Percentiles rank a stretch among this genome's conserved stretches.
phyloP scores from a whole-genome alignment of 2,329 filamentous ascomycete genomes.

The Ceratocystis ficicola region DNA sequence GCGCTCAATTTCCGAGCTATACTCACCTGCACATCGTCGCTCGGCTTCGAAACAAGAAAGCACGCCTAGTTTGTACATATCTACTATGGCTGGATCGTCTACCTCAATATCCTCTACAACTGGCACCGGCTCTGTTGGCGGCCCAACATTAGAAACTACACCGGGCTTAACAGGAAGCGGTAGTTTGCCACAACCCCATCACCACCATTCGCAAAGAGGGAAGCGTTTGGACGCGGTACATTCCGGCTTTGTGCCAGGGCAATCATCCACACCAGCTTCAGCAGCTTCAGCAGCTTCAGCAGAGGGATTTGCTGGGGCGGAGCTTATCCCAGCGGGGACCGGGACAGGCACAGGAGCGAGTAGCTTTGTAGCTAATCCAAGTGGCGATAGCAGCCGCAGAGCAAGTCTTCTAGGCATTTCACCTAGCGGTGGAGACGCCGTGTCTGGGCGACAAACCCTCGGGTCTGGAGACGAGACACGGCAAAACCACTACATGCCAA shows the following conservation, averaged over 20 bases:
- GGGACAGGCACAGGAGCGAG: neutral
- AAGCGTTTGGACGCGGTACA: neutral
- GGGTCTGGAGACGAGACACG: slow-evolving; percentile 23
- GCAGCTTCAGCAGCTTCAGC: neutral
- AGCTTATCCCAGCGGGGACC: neutral
- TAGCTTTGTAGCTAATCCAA: neutral
- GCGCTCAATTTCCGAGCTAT: slow-evolving; percentile 44
- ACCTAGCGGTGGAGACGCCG: slow-evolving; percentile 24
- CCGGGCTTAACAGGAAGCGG: neutral
- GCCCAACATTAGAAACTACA: neutral
- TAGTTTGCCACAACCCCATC: neutral
- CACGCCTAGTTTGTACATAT: slow-evolving; percentile 22
- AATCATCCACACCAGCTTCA: neutral
- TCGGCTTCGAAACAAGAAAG: slow-evolving; percentile 24
- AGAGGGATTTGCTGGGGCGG: neutral
- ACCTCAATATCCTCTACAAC: slow-evolving; percentile 13
- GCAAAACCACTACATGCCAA: slow-evolving; percentile 2
- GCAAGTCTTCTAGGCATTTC: slow-evolving; percentile 6
- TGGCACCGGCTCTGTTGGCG: slow-evolving; percentile 28
- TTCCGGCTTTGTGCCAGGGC: neutral
- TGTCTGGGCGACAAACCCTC: slow-evolving; percentile 20
- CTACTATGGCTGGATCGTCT: slow-evolving; percentile 11
- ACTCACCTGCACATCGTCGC: slow-evolving; percentile 31
- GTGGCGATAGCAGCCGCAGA: slow-evolving; percentile 2
- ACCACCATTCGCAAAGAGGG: slow-evolving; percentile 1